Evolutionary conservation across 805 yeast species (phyloP), one percentile per base, ranked within the genome.

Genomic region (Phaffomyces thermotolerans): DNA sequence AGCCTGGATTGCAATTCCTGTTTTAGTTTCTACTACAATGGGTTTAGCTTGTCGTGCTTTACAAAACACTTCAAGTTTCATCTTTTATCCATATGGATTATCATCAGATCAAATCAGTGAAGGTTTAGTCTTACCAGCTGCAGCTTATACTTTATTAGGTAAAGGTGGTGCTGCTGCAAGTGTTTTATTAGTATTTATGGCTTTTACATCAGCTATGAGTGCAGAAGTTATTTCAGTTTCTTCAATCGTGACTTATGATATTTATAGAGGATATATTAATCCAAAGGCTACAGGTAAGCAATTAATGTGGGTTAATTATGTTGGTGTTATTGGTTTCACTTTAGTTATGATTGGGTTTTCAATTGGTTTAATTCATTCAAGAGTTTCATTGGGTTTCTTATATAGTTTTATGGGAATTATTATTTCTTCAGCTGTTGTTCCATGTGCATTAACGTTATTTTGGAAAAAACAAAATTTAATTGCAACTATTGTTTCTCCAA

Each of bases 1-100:
- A 37, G 84, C 91, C 0, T 89, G 96, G 96, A 83, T 86, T 59
- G 90, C 95, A 8, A 81, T 89, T 51, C 96, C 96, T 38, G 82
- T 81, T 70, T 73, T 85, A 45, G 74, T 79, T 41, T 84, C 95
- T 14, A 81, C 91, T 3, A 84, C 95, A 8, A 73, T 87, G 84
- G 96, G 96, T 12, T 67, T 88, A n/a, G 87, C 90, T 18, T 86
- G 86, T 42, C 65, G 85, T 45, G 82, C 87, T 18, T 69, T 88
- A 41, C 91, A 87, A 65, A 63, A 68, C 40, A 71, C 77, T 29
- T 82, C 88, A 23, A 57, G 71, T 4, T 87, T 89, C 79, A 95
- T 95, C 52, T 81, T 88, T 6, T 87, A 80, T 60, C 95, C 95
- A 32, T 62, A 75, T 37, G 68, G 70, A 44, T 71, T 89, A 68